Base-by-base conservation (phyloP, 148 eudicot genomes). In the Vaccinium darrowii region DNA sequence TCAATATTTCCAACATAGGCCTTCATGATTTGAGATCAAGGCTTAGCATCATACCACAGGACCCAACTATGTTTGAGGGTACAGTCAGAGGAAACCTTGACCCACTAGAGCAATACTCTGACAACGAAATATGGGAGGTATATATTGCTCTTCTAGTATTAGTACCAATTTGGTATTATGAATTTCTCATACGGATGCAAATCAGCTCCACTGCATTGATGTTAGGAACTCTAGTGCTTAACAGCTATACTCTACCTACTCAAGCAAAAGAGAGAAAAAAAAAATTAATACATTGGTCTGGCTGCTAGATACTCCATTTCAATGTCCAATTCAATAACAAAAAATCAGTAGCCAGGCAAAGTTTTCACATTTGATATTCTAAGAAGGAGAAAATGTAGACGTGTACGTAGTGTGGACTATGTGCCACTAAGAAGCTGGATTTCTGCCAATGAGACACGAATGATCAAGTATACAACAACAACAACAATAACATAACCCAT, bases 21-120 rank as follows among this genome's bases (percentile, higher is more conserved):
- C 98, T 97, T 78, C 98, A 95, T 87, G 98, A 95, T 86, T 88
- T 97, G 84, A 93, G 99, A 87, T 91, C 98, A 76, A 91, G 98
- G 87, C 96, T 97, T 78, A 94, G 99, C 88, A 95, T 97, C 50
- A 97, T 95, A 76, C 99, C 99, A 23, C 99, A 97, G 86, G 99
- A 97, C 82, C 99, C 99, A 77, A 93, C 98, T 0, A 93, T 97
- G 98, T 97, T 97, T 88, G 99, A 92, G 83, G 98, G 98, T 67
- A 94, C 99, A 23, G 95, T 97, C 84, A 88, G 98, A 87, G 94
- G 94, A 85, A 97, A 97, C 86, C 96, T 97, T 63, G 98, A 97
- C 83, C 99, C 99, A 15, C 89, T 94, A 53, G 90, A 89, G 78
- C 93, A 91, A 81, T 90, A 95, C 84, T 88, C 95, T 36, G 99